These are phyloP conservation scores for Flaveria ramosissima DNA, from an alignment of 129 eudicot genomes.

Conservation along the genomic window DNA sequence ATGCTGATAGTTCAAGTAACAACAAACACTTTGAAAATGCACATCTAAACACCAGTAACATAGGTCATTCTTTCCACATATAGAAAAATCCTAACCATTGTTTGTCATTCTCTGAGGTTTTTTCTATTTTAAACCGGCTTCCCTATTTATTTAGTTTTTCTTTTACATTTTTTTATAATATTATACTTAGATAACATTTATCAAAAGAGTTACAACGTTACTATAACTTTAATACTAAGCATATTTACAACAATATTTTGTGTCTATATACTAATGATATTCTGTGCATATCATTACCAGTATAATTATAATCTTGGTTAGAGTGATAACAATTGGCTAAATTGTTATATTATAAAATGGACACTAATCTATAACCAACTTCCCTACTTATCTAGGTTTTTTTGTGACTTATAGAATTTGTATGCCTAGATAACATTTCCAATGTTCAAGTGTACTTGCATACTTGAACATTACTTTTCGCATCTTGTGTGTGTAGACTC, in stretches of 20 bases:
- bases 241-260: not conserved
- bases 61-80: too few relatives aligned
- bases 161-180: not conserved
- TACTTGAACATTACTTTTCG: too few relatives aligned
- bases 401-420: too few relatives aligned
- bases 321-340: not conserved
- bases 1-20: too few relatives aligned
- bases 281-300: not conserved
- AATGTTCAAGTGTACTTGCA: too few relatives aligned
- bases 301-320: not conserved
- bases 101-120: not conserved
- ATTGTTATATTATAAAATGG: not conserved
- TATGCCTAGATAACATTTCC: too few relatives aligned
- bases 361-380: not conserved
- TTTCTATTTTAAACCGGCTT: not conserved
- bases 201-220: not conserved
- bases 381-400: too few relatives aligned
- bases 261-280: not conserved
- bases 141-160: not conserved
- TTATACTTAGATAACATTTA: constrained; percentile 2
- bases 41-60: too few relatives aligned
- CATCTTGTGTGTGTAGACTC: too few relatives aligned
- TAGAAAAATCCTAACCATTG: not conserved
- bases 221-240: not conserved
- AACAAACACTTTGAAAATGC: too few relatives aligned